Conservation (phyloP, 2,329 filamentous ascomycete species). For the Penicillium sp. region DNA sequence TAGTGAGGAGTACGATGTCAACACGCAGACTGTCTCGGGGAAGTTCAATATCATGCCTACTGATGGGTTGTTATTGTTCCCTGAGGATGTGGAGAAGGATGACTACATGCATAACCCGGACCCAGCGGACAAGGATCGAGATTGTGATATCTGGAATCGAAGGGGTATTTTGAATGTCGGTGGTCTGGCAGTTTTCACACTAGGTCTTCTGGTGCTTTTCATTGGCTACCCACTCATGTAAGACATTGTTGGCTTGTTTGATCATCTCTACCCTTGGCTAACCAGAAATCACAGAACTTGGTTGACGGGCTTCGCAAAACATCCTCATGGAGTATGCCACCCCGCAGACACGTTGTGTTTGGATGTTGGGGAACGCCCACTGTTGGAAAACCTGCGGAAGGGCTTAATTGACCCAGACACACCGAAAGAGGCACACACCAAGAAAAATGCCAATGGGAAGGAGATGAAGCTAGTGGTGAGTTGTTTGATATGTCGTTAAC, state of each 20-base stretch:
- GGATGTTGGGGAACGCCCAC: constrained; percentile 48
- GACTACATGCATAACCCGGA: constrained; percentile 71
- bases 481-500: constrained; percentile 4
- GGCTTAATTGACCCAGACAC: constrained; percentile 68
- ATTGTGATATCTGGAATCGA: constrained; percentile 65
- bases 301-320: constrained; percentile 47
- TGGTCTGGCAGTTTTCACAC: constrained; percentile 58
- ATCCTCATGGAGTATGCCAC: constrained; percentile 29
- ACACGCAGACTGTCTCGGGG: constrained; percentile 70
- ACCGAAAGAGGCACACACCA: constrained; percentile 56
- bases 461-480: constrained; percentile 62
- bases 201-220: constrained; percentile 65
- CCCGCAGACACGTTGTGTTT: constrained; percentile 50
- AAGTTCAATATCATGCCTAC: constrained; percentile 72
- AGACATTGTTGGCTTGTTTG: constrained; percentile 27
- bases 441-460: constrained; percentile 59
- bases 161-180: constrained; percentile 66
- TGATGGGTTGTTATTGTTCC: constrained; percentile 65
- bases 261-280: not conserved
- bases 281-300: constrained; percentile 52
- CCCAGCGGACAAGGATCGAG: constrained; percentile 60
- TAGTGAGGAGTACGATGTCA: constrained; percentile 66
- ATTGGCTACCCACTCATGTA: constrained; percentile 70
- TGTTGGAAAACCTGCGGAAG: constrained; percentile 61
- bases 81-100: constrained; percentile 72